Conservation (phyloP, 495 filamentous ascomycete species). For the Aspergillus incahuasiensis region DNA sequence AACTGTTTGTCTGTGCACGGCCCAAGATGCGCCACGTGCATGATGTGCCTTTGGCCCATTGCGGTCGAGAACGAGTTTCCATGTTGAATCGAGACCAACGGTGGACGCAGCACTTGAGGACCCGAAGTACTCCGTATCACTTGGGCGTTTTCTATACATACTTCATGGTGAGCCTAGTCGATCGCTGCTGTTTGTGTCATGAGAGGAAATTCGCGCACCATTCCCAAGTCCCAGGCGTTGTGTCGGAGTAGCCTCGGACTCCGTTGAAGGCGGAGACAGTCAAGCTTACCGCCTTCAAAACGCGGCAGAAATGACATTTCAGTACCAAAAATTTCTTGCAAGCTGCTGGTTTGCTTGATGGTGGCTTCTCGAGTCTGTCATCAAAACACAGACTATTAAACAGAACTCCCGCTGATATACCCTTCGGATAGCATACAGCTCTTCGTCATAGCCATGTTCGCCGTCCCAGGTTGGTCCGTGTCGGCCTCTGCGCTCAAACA, state of each 20-base stretch:
- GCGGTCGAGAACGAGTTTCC: not conserved
- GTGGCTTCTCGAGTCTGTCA: not conserved
- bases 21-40: too few relatives aligned
- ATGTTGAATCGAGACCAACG: too few relatives aligned
- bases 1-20: too few relatives aligned
- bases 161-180: too few relatives aligned
- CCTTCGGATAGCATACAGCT: not conserved
- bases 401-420: not conserved
- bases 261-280: not conserved
- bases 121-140: too few relatives aligned
- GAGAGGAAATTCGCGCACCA: too few relatives aligned
- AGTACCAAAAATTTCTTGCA: conserved; percentile 17
- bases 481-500: conserved; percentile 62
- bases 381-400: not conserved
- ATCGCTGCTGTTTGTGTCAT: too few relatives aligned
- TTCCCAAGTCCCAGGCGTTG: not conserved
- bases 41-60: not conserved
- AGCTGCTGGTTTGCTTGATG: not conserved
- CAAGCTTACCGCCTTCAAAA: not conserved
- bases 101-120: too few relatives aligned
- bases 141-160: too few relatives aligned
- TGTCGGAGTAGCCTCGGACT: not conserved
- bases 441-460: conserved; percentile 64
- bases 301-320: conserved; percentile 6
- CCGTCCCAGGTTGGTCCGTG: conserved; percentile 86